Evolutionary conservation across 345 rosid species (phyloP).

Genomic region (Salix caprea): DNA sequence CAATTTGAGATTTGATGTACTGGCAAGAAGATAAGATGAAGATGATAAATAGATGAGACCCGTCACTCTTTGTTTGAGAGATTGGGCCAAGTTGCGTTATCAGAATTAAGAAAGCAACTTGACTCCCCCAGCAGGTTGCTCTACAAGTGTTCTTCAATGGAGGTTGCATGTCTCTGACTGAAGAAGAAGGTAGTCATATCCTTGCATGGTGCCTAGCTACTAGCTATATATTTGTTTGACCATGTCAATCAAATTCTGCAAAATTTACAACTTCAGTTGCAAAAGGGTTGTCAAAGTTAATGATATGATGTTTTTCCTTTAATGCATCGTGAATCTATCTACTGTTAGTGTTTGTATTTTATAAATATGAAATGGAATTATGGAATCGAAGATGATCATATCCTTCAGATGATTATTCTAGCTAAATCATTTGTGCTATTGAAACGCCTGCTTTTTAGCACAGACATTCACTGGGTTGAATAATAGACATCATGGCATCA

Average conservation of each 20-base stretch:
- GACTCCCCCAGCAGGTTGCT: not conserved
- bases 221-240: not conserved
- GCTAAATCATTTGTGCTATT: too few relatives aligned
- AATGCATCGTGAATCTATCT: not conserved
- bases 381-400: too few relatives aligned
- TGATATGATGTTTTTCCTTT: not conserved
- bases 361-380: not conserved
- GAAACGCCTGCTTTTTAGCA: too few relatives aligned
- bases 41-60: slow-evolving; percentile 8
- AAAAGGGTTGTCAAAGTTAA: not conserved
- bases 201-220: not conserved
- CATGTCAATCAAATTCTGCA: not conserved
- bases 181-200: not conserved
- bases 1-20: slow-evolving; percentile 55
- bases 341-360: not conserved
- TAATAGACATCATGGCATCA: too few relatives aligned
- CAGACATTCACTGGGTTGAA: too few relatives aligned
- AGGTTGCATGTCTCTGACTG: not conserved
- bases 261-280: not conserved
- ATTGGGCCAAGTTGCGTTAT: too few relatives aligned
- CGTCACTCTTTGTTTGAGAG: too few relatives aligned
- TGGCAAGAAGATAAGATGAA: not conserved
- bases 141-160: not conserved
- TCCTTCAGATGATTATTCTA: too few relatives aligned
- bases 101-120: not conserved